Evolutionary conservation across 768 basidiomycete species (phyloP).

Genomic region (Boletus sp.): DNA sequence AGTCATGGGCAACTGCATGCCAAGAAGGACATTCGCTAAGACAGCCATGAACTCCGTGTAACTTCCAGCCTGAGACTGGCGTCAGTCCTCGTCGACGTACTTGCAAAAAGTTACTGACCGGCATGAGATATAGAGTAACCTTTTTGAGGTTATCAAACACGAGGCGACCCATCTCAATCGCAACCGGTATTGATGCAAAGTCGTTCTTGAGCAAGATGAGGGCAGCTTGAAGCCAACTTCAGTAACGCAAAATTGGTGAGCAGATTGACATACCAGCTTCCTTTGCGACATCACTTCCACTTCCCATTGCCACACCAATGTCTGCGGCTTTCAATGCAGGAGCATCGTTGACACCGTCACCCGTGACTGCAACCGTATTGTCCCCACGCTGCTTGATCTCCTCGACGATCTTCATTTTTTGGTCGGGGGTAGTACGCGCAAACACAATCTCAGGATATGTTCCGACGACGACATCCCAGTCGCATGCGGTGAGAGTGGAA

Average conservation of each 20-base stretch:
- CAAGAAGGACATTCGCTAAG: slow-evolving; percentile 53
- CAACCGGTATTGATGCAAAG: slow-evolving; percentile 56
- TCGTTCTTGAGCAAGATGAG: slow-evolving; percentile 56
- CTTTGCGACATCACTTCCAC: slow-evolving; percentile 50
- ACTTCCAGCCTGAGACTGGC: slow-evolving; percentile 40
- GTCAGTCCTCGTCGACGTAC: not conserved
- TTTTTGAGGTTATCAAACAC: slow-evolving; percentile 60
- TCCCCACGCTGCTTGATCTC: slow-evolving; percentile 47
- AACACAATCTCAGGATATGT: slow-evolving; percentile 48
- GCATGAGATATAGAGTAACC: slow-evolving; percentile 43
- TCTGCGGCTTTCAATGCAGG: slow-evolving; percentile 53
- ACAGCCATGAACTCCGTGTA: slow-evolving; percentile 62
- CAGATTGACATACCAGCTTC: slow-evolving; percentile 43
- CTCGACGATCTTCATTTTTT: slow-evolving; percentile 58
- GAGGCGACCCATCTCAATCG: slow-evolving; percentile 56
- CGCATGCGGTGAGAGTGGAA: slow-evolving; percentile 31
- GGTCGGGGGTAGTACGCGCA: slow-evolving; percentile 54
- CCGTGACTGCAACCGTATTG: slow-evolving; percentile 52
- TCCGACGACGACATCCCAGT: slow-evolving; percentile 41
- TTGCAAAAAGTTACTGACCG: slow-evolving; percentile 25
- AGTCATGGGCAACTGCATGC: slow-evolving; percentile 57
- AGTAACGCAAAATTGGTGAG: not conserved
- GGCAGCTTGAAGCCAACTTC: slow-evolving; percentile 26
- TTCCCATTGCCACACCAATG: slow-evolving; percentile 54
- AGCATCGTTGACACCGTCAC: slow-evolving; percentile 57